phyloP scores from a whole-genome alignment of 306 rosid genomes.

The Abrus pulchellus region DNA sequence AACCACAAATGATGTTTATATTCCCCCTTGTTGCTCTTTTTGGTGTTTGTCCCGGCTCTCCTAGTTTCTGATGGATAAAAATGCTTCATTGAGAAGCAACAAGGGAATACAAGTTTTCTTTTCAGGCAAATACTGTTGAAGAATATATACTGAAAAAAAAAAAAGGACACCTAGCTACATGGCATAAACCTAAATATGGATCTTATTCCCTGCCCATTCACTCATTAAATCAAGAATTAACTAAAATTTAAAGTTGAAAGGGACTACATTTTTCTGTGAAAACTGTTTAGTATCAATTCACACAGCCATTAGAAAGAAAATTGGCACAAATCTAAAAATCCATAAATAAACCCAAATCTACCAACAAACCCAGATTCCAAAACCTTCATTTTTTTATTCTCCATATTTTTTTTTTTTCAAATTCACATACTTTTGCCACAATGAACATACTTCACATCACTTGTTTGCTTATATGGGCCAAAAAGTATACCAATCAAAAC shows the following conservation, averaged over 20 bases:
- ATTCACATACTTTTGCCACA: conserved; percentile 37
- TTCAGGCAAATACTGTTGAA: conserved; percentile 35
- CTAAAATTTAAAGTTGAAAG: conserved; percentile 29
- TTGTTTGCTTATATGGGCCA: conserved; percentile 33
- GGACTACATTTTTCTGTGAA: conserved; percentile 31
- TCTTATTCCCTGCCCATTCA: conserved; percentile 30
- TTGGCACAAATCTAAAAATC: conserved; percentile 42
- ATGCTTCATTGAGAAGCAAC: conserved; percentile 46
- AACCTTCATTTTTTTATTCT: conserved; percentile 44
- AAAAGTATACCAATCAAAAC: conserved; percentile 30
- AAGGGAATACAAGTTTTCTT: conserved; percentile 37
- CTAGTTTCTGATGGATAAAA: conserved; percentile 39
- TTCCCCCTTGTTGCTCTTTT: conserved; percentile 40
- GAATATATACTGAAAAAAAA: conserved; percentile 37
- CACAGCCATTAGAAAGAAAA: conserved; percentile 27
- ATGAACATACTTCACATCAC: conserved; percentile 43
- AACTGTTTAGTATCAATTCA: conserved; percentile 35
- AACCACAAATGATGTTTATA: conserved; percentile 39
- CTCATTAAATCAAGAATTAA: conserved; percentile 38
- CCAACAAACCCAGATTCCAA: conserved; percentile 57
- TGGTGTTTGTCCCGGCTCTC: conserved; percentile 30
- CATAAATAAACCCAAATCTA: conserved; percentile 40
- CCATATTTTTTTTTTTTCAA: neutral
- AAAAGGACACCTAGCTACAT: neutral
- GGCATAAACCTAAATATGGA: conserved; percentile 44